Evolutionary conservation across 106 monocot genomes (phyloP).

Genomic region (Phalaenopsis aphrodite): DNA sequence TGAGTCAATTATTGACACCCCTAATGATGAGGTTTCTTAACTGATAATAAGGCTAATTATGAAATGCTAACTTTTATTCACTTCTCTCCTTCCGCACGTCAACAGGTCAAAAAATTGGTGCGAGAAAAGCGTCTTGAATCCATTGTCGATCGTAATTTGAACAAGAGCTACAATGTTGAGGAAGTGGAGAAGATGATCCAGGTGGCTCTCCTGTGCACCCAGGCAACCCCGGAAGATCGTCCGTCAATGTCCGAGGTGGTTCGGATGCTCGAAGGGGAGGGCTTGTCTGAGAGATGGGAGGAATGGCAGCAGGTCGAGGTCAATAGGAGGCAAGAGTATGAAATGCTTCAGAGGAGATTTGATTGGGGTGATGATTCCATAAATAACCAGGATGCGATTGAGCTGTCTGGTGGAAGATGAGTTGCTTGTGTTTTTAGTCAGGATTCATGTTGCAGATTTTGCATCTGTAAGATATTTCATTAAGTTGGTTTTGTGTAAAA

Average conservation of each 20-base stretch:
- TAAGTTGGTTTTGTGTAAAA: neutral
- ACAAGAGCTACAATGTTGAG: constrained; percentile 33
- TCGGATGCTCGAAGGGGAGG: constrained; percentile 76
- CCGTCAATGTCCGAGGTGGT: constrained; percentile 77
- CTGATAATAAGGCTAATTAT: neutral
- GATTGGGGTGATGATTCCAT: constrained; percentile 83
- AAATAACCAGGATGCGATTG: constrained; percentile 65
- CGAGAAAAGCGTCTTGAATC: constrained; percentile 62
- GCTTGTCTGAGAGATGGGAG: constrained; percentile 66
- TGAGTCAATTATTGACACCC: no score
- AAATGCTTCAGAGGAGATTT: constrained; percentile 60
- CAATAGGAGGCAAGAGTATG: constrained; percentile 57
- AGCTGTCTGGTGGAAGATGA: constrained; percentile 74
- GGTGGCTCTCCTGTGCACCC: constrained; percentile 61
- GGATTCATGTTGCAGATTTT: neutral
- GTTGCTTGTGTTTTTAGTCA: neutral
- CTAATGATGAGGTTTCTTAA: no score
- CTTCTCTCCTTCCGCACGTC: neutral
- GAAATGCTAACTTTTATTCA: neutral
- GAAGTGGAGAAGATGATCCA: constrained; percentile 84
- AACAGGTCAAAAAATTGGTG: constrained; percentile 86
- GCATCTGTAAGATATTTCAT: neutral
- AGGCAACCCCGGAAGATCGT: constrained; percentile 53
- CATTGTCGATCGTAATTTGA: constrained; percentile 69
- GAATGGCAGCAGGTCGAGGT: constrained; percentile 91